A percentile compares a stretch with the other conserved stretches of the same genome.
Conservation (phyloP, 441 rosid genomes). For the Daphne laureola region DNA sequence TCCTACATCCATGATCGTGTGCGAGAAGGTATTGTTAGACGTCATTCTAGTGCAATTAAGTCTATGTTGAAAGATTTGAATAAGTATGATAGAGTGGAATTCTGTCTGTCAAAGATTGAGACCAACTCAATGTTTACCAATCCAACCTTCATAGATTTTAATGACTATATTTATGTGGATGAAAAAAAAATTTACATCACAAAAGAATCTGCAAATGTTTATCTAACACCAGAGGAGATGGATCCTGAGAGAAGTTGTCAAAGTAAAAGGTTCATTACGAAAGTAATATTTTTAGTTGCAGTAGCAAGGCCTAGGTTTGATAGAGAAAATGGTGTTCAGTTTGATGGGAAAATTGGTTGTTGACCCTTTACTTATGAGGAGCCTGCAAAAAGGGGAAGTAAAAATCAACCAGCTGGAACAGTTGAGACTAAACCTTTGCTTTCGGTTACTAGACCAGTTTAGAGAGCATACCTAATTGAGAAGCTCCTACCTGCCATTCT, state of each 20-base stretch:
- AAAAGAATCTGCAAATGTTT: background rate
- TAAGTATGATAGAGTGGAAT: too few relatives aligned
- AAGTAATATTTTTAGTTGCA: slow-evolving; percentile 4
- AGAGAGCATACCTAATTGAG: background rate
- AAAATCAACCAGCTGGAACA: background rate
- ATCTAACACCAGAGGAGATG: background rate
- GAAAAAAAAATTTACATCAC: too few relatives aligned
- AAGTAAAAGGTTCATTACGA: background rate
- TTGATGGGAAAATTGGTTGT: background rate
- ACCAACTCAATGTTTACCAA: too few relatives aligned
- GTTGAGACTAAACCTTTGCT: background rate
- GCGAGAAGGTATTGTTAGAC: too few relatives aligned
- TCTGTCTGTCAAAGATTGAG: too few relatives aligned
- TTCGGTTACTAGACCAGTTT: background rate
- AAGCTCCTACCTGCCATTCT: background rate
- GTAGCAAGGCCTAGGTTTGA: slow-evolving; percentile 4
- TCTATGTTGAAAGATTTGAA: too few relatives aligned
- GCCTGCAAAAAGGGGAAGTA: slow-evolving; percentile 1
- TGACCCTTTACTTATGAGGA: background rate
- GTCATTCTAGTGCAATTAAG: too few relatives aligned
- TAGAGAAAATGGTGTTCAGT: background rate
- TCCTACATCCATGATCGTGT: too few relatives aligned
- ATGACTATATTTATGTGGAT: too few relatives aligned
- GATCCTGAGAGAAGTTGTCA: slow-evolving; percentile 3
- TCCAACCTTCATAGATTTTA: too few relatives aligned